Evolutionary conservation across 495 filamentous ascomycete genomes (phyloP), one percentile per base, ranked within the genome.

Genomic region (Talaromyces nanjingensis): DNA sequence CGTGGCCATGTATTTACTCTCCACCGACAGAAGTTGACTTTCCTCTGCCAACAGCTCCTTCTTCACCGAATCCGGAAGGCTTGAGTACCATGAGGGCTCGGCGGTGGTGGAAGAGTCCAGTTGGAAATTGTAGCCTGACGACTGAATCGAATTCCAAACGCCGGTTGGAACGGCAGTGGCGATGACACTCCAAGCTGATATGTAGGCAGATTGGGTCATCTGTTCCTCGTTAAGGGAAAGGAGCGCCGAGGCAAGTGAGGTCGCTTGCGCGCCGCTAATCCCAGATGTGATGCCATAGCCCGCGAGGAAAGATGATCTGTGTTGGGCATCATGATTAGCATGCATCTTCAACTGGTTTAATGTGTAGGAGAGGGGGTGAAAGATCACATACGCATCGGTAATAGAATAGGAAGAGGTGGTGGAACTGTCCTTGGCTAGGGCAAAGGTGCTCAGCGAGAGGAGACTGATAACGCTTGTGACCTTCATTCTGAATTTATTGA

Each of bases 381-480:
- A 31, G 29, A 31, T 69, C n/a, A 65, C 60, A 4, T 62, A 54
- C 25, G 52, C 59, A 24, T 60, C 57, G 9, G 64, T 65, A 34
- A 64, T 67, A 47, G 78, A 78, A 63, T 70, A 71, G 63, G 69
- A 72, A 49, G 76, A 71, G 3, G 76, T 73, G 25, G 70, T 70
- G 63, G 70, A 71, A 20, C 70, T 69, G 12, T 67, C 72, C 8
- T 66, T 70, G n/a, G 55, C 55, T 25, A 58, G n/a, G 55, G 55
- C 55, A 27, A 58, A 58, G 55, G 3, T 20, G 25, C 55, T 18
- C 9, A 58, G 25, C 9, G 24, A 27, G 29, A 58, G 24, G 25
- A 58, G 22, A 18, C 55, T 33, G 29, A 58, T 58, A 33, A 33
- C 25, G 24, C n/a, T 20, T n/a, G 14, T 58, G 22, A 33, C 29